phyloP scores from a whole-genome alignment of 2,329 filamentous ascomycete genomes.

The Myriosclerotinia curreyana region DNA sequence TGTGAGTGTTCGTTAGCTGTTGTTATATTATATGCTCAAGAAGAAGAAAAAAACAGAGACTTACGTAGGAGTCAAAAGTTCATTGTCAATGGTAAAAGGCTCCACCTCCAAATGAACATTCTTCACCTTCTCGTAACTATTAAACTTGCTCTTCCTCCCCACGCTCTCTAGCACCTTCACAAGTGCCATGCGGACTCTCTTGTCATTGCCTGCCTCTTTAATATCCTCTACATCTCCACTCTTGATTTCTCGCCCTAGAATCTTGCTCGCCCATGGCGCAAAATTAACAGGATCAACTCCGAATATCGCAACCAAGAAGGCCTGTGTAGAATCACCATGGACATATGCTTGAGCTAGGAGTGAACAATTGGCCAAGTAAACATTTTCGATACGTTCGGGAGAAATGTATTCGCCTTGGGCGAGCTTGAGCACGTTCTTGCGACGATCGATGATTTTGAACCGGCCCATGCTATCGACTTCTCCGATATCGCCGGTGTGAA shows the following conservation, averaged over 20 bases:
- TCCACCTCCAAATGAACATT: slow-evolving; percentile 75
- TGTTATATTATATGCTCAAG: not conserved
- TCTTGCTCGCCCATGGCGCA: slow-evolving; percentile 72
- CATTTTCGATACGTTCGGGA: slow-evolving; percentile 94
- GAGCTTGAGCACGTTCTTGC: slow-evolving; percentile 99
- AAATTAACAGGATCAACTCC: slow-evolving; percentile 84
- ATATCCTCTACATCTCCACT: slow-evolving; percentile 65
- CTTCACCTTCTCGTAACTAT: slow-evolving; percentile 81
- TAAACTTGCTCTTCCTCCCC: slow-evolving; percentile 81
- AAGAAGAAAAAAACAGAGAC: slow-evolving; percentile 36
- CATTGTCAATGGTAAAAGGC: slow-evolving; percentile 90
- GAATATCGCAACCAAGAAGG: slow-evolving; percentile 79
- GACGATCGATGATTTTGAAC: slow-evolving; percentile 89
- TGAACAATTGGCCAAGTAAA: slow-evolving; percentile 77
- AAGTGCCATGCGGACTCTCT: slow-evolving; percentile 70
- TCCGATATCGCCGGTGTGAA: slow-evolving; percentile 91
- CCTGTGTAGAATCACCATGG: slow-evolving; percentile 83
- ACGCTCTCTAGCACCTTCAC: slow-evolving; percentile 75
- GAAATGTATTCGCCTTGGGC: slow-evolving; percentile 98
- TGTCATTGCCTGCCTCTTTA: slow-evolving; percentile 62
- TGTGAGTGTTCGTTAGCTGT: slow-evolving; percentile 38
- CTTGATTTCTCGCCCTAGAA: slow-evolving; percentile 65
- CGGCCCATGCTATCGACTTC: slow-evolving; percentile 81
- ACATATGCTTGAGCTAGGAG: slow-evolving; percentile 81
- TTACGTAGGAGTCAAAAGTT: slow-evolving; percentile 84